Evolutionary conservation across 768 basidiomycete genomes (phyloP).

Genomic region (Boletus tylopilopsis): DNA sequence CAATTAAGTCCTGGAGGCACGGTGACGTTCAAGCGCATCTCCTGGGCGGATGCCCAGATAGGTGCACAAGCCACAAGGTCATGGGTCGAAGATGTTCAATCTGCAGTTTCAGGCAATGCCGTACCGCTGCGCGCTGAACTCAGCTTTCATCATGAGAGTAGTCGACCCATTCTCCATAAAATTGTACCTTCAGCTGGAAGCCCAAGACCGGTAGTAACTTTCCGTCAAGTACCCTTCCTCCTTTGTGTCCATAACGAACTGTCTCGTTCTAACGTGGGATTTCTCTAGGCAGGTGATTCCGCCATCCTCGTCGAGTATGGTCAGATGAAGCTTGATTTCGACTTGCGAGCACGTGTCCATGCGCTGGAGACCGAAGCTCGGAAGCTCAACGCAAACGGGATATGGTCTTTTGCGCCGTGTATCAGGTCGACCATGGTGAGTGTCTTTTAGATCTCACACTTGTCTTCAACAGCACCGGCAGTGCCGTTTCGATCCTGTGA

Average conservation of each 20-base stretch:
- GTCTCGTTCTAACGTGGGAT: background rate
- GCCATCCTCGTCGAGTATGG: slow-evolving; percentile 65
- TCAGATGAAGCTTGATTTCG: slow-evolving; percentile 47
- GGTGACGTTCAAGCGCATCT: slow-evolving; percentile 49
- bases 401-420: slow-evolving; percentile 45
- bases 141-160: background rate
- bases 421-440: slow-evolving; percentile 58
- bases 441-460: background rate
- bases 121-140: background rate
- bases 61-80: slow-evolving; percentile 20
- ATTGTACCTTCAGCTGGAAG: slow-evolving; percentile 1
- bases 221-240: slow-evolving; percentile 46
- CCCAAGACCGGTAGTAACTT: slow-evolving; percentile 37
- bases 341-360: slow-evolving; percentile 55
- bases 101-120: background rate
- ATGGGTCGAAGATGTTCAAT: slow-evolving; percentile 31
- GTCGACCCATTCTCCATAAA: slow-evolving; percentile 11
- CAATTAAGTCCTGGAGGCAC: slow-evolving; percentile 57
- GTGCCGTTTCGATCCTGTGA: slow-evolving; percentile 47
- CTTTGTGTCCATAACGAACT: background rate
- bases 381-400: slow-evolving; percentile 30
- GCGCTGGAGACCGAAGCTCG: slow-evolving; percentile 44
- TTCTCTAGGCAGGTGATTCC: slow-evolving; percentile 56
- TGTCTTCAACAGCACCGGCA: slow-evolving; percentile 15
- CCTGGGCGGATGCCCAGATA: slow-evolving; percentile 37